Evolutionary conservation across 179 eudicot genomes (phyloP).

Genomic region (Vitellaria paradoxa): DNA sequence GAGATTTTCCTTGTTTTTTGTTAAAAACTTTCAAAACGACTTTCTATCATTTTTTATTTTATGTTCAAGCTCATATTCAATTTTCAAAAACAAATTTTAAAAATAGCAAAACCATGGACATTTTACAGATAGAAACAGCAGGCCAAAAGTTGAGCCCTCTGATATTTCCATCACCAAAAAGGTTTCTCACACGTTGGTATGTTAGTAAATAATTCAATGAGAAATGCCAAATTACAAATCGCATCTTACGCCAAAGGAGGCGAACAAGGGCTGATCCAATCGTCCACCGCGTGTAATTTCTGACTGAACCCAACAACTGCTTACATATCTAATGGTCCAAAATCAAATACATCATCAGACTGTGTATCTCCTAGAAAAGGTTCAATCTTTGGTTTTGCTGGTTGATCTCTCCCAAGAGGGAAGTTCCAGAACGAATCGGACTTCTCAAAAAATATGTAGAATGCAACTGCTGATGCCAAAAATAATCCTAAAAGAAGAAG

Average conservation of each 20-base stretch:
- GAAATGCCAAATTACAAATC: too few species aligned
- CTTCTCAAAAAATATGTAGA: constrained; percentile 60
- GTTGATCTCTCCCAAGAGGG: constrained; percentile 44
- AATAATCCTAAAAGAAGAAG: constrained; percentile 60
- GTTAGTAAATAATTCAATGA: background rate
- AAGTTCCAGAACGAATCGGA: constrained; percentile 85
- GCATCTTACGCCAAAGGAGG: background rate
- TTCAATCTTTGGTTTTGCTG: constrained; percentile 26
- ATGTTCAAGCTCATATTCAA: too few species aligned
- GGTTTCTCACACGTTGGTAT: background rate
- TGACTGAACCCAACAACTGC: background rate
- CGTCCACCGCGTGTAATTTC: background rate
- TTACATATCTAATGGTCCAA: constrained; percentile 23
- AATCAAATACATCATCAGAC: constrained; percentile 29
- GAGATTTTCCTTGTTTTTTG: too few species aligned
- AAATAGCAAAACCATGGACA: too few species aligned
- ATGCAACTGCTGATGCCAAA: constrained; percentile 66
- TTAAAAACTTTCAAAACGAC: background rate
- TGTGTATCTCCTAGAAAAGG: constrained; percentile 32
- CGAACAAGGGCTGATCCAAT: background rate
- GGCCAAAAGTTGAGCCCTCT: background rate
- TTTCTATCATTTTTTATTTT: too few species aligned
- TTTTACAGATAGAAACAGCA: too few species aligned
- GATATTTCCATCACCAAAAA: background rate
- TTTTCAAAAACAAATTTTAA: too few species aligned